Base-by-base conservation (phyloP, 495 filamentous ascomycete genomes). In the Ramalina peruviana region DNA sequence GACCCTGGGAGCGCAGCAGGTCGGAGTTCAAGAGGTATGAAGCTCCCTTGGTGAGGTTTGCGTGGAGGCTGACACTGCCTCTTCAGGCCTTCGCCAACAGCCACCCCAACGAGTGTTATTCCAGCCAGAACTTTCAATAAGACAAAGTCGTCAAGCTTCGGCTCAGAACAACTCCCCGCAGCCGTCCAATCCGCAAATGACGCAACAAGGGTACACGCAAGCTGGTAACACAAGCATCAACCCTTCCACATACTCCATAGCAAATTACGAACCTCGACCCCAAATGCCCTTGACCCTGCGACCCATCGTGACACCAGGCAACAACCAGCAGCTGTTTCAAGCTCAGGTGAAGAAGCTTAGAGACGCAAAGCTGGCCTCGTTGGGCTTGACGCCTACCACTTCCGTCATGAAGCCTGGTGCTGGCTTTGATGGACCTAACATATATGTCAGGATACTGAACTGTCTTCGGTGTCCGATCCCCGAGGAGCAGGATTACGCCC, bases 401-500 rank as follows among this genome's bases (percentile, higher is more conserved):
- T 51, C 65, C 26, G 68, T 78, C 55, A 75, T 78, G 64, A 65
- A 74, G 17, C 74, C 75, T 16, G 74, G 75, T 36, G 78, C 72
- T 46, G 74, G 72, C 4, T 81, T 78, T 50, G 74, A 82, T 43
- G 83, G 83, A 10, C 83, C 83, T 4, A 88, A 90, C 61, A 94
- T 96, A 45, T 96, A 94, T 57, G 81, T 88, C 47, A 81, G 88
- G 10, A 88, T 85, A 46, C 78, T 90, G 41, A 73, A 71, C 47
- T 80, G 88, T 0, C 72, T 99, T 40, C 85, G 83, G 47, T 93
- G 86, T 25, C 79, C 81, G 0, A 79, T 94, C 23, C 72, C 75
- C 13, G 77, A 79, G 20, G 92, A 99, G 59, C 82, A 94, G 53
- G 81, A 86, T 23, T 97, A 88, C 62, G 88, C 86, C 0, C 67